A percentile compares a stretch with the other conserved stretches of the same genome.
Conservation (phyloP, 108 stramenopile genomes). For the Epithemia pelagica region DNA sequence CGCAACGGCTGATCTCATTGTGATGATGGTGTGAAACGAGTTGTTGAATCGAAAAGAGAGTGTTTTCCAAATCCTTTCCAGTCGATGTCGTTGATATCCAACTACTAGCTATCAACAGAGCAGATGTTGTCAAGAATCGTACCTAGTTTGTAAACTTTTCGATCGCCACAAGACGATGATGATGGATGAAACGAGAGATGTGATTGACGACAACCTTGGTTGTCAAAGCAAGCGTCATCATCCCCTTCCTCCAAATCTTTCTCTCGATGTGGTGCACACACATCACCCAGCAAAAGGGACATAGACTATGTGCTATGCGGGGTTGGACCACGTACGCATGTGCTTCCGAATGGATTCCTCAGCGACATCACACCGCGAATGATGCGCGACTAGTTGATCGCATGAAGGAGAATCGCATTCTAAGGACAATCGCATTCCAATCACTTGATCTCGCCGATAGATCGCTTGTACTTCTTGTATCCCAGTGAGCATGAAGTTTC, state of each 20-base stretch:
- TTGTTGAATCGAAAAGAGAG: background rate
- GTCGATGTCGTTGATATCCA: too few relatives aligned
- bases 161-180: background rate
- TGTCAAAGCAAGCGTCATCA: background rate
- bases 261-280: background rate
- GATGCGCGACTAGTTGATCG: too few relatives aligned
- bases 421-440: too few relatives aligned
- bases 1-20: background rate
- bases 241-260: background rate
- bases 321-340: background rate
- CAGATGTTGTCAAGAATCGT: too few relatives aligned
- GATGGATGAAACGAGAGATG: background rate
- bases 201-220: background rate
- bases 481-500: too few relatives aligned
- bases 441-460: too few relatives aligned
- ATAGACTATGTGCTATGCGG: background rate
- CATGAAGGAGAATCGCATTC: too few relatives aligned
- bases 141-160: background rate
- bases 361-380: too few relatives aligned
- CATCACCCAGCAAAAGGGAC: background rate
- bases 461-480: too few relatives aligned
- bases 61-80: background rate
- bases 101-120: too few relatives aligned
- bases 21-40: background rate
- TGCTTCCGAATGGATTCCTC: conserved; percentile 1